These are phyloP conservation scores for Salvia miltiorrhiza DNA, from an alignment of 257 asterid genomes.

Conservation along the genomic window DNA sequence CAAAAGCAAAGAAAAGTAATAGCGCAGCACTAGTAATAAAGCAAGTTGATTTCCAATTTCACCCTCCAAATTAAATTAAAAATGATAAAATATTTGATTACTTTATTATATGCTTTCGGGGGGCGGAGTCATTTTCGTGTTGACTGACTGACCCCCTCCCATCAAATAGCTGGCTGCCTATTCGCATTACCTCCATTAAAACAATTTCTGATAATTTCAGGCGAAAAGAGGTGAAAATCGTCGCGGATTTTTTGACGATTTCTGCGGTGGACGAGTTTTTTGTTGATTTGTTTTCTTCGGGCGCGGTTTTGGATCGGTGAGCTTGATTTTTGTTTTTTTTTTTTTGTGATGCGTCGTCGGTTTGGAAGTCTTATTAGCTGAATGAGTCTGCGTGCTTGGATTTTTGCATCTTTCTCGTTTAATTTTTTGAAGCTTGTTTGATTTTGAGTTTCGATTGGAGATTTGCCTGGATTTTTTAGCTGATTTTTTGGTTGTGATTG, in stretches of 20 bases:
- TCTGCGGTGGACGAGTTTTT: neutral
- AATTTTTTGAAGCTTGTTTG: neutral
- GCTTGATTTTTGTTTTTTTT: neutral
- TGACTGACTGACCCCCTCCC: conserved; percentile 33
- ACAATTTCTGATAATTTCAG: conserved; percentile 5
- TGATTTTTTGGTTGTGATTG: neutral
- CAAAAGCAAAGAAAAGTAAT: conserved; percentile 36
- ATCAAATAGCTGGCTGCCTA: conserved; percentile 25
- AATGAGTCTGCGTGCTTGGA: neutral
- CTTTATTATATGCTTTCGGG: conserved; percentile 19
- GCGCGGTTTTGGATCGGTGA: neutral
- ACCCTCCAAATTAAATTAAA: neutral
- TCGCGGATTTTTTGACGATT: neutral
- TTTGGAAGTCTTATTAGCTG: conserved; percentile 5
- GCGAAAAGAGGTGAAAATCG: neutral
- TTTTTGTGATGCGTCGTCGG: neutral
- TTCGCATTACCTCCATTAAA: conserved; percentile 22
- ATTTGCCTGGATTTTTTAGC: conserved; percentile 2
- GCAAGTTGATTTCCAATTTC: conserved; percentile 12
- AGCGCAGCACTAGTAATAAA: conserved; percentile 18
- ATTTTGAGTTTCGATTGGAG: conserved; percentile 5
- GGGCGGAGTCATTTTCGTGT: conserved; percentile 22
- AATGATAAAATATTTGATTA: neutral
- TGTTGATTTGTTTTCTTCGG: neutral
- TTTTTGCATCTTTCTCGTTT: neutral